A percentile compares a stretch with the other conserved stretches of the same genome.
phyloP scores from a whole-genome alignment of 2,329 filamentous ascomycete genomes.

The Niveomyces coronatus region DNA sequence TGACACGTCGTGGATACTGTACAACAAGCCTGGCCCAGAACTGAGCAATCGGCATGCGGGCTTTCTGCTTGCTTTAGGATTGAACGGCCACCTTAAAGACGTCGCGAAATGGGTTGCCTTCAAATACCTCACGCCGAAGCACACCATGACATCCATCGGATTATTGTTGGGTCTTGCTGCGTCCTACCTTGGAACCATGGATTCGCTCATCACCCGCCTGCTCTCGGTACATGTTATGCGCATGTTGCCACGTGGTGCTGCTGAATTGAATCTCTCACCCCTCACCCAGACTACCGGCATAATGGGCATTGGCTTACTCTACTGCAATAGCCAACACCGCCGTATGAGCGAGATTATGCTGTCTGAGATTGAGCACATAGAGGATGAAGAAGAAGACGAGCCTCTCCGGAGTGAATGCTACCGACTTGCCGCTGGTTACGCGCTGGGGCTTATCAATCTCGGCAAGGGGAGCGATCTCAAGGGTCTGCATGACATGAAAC shows the following conservation, averaged over 20 bases:
- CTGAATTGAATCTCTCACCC: slow-evolving; percentile 86
- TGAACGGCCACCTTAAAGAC: slow-evolving; percentile 90
- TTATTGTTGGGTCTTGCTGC: slow-evolving; percentile 85
- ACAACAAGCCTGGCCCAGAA: slow-evolving; percentile 83
- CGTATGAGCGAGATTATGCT: slow-evolving; percentile 99
- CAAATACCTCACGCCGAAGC: slow-evolving; percentile 97
- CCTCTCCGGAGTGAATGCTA: slow-evolving; percentile 90
- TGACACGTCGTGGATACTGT: slow-evolving; percentile 97
- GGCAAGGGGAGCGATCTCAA: slow-evolving; percentile 81
- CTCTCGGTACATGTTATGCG: slow-evolving; percentile 92
- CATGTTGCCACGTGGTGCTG: slow-evolving; percentile 85
- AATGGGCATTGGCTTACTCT: slow-evolving; percentile 92
- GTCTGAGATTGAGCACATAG: slow-evolving; percentile 86
- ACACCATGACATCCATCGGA: slow-evolving; percentile 97
- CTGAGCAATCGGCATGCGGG: slow-evolving; percentile 94
- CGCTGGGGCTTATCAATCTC: slow-evolving; percentile 88
- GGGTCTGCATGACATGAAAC: slow-evolving; percentile 85
- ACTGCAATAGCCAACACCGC: slow-evolving; percentile 90
- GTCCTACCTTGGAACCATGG: slow-evolving; percentile 95
- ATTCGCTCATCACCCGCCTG: slow-evolving; percentile 83
- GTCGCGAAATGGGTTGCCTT: slow-evolving; percentile 98
- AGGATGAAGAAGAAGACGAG: slow-evolving; percentile 72
- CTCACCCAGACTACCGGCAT: slow-evolving; percentile 92
- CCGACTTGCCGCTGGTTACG: slow-evolving; percentile 83
- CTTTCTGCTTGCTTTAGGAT: slow-evolving; percentile 77